Conservation (phyloP, 192 early-diverging fungal genomes). For the Umbelopsis ramanniana region DNA sequence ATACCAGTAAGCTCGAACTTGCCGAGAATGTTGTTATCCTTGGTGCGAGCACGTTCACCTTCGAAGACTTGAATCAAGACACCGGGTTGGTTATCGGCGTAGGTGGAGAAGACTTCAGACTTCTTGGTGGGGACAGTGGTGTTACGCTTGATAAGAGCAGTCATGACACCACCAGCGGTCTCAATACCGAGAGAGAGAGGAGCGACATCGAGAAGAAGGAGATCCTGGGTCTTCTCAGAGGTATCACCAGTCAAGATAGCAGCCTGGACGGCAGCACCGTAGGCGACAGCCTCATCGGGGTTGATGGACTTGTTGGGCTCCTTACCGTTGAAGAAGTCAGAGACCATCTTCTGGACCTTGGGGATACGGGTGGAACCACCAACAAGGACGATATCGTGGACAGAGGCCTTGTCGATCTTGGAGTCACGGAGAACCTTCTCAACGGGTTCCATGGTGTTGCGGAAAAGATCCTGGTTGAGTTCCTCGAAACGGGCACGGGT, state of each 20-base stretch:
- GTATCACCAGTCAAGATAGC: conserved; percentile 93
- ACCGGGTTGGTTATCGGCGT: conserved; percentile 95
- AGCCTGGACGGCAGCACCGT: conserved; percentile 96
- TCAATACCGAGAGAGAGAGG: conserved; percentile 96
- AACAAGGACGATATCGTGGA: conserved; percentile 96
- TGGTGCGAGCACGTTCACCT: conserved; percentile 96
- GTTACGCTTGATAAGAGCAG: conserved; percentile 92
- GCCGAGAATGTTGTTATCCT: conserved; percentile 98
- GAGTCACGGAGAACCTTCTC: conserved; percentile 96
- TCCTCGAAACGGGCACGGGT: conserved; percentile 99
- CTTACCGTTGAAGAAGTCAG: conserved; percentile 98
- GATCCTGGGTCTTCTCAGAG: conserved; percentile 93
- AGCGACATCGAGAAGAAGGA: conserved; percentile 92
- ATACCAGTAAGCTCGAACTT: conserved; percentile 99
- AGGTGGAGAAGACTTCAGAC: conserved; percentile 96
- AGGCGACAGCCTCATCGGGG: conserved; percentile 97
- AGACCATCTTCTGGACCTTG: conserved; percentile 98
- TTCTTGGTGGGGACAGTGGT: conserved; percentile 95
- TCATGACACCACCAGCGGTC: conserved; percentile 97
- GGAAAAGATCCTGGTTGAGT: conserved; percentile 96
- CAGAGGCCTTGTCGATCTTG: conserved; percentile 91
- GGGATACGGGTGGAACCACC: conserved; percentile 99
- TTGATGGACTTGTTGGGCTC: conserved; percentile 98
- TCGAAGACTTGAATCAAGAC: conserved; percentile 96
- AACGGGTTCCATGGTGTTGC: conserved; percentile 92